phyloP scores from a whole-genome alignment of 2,329 filamentous ascomycete species.

The Arachnopeziza araneosa region DNA sequence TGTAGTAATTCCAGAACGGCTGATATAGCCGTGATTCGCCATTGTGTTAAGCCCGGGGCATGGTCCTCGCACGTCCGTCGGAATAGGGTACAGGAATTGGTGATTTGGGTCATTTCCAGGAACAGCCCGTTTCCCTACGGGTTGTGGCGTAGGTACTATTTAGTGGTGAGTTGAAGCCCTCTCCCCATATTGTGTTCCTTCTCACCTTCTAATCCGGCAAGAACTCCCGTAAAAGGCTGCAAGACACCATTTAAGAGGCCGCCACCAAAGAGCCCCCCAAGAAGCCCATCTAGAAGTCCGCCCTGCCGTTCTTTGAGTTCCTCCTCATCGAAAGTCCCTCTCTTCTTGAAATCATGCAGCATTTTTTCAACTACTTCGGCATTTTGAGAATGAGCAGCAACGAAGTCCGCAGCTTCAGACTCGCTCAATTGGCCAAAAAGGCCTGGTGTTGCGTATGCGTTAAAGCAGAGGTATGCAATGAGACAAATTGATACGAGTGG shows the following conservation, averaged over 20 bases:
- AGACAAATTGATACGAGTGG: not conserved
- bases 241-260: conserved; percentile 2
- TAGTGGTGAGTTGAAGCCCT: not conserved
- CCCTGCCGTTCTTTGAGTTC: not conserved
- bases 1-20: not conserved
- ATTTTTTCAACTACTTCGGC: not conserved
- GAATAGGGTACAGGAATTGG: conserved; percentile 1
- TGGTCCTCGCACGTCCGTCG: conserved; percentile 2
- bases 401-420: not conserved
- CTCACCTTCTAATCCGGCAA: not conserved
- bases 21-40: conserved; percentile 6
- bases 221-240: conserved; percentile 2
- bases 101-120: not conserved
- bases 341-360: not conserved
- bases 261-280: not conserved
- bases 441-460: not conserved
- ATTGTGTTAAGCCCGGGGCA: conserved; percentile 5
- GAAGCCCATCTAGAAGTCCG: not conserved
- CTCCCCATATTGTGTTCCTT: not conserved
- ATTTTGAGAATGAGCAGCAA: not conserved
- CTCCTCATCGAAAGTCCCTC: not conserved
- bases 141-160: not conserved
- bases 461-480: not conserved
- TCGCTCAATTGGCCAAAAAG: not conserved
- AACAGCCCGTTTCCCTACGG: not conserved